phyloP scores from a whole-genome alignment of 139 green algal species.

The Chlorella sp. region DNA sequence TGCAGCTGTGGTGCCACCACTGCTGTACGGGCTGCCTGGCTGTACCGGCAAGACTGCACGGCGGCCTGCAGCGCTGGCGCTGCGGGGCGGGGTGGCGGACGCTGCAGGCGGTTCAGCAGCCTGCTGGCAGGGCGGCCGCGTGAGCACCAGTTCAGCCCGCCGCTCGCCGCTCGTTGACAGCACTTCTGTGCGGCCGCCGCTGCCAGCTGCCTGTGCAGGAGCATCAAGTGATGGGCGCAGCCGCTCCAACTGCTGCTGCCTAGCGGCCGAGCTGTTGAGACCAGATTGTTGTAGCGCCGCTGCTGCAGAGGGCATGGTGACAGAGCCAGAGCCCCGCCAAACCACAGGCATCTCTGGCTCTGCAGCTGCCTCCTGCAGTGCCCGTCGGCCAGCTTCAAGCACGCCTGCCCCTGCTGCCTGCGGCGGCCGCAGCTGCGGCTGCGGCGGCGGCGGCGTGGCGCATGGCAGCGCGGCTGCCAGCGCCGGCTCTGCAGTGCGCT shows the following conservation, averaged over 20 bases:
- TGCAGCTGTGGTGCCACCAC: not conserved
- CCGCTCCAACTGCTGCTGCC: not conserved
- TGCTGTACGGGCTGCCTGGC: not conserved
- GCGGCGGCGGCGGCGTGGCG: not conserved
- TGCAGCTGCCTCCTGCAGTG: not conserved
- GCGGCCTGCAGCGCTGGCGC: not conserved
- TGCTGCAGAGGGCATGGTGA: not conserved
- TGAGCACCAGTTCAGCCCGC: slow-evolving; percentile 12
- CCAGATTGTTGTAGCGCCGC: not conserved
- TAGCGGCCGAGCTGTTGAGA: not conserved
- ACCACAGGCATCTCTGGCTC: not conserved
- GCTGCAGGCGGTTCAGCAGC: not conserved
- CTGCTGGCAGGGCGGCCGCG: not conserved
- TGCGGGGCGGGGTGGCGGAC: too few relatives aligned
- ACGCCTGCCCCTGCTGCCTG: not conserved
- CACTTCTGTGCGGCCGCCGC: not conserved
- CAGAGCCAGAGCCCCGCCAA: too few relatives aligned
- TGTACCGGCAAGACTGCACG: not conserved
- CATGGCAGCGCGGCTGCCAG: not conserved
- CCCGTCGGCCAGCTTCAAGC: not conserved
- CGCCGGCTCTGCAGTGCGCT: not conserved
- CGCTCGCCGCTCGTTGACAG: not conserved
- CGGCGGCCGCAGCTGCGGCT: not conserved
- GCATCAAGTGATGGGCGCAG: not conserved
- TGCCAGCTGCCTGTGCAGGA: not conserved